These are phyloP conservation scores for Trypanosoma conorhini DNA, from an alignment of 208 protist genomes.

Conservation along the genomic window DNA sequence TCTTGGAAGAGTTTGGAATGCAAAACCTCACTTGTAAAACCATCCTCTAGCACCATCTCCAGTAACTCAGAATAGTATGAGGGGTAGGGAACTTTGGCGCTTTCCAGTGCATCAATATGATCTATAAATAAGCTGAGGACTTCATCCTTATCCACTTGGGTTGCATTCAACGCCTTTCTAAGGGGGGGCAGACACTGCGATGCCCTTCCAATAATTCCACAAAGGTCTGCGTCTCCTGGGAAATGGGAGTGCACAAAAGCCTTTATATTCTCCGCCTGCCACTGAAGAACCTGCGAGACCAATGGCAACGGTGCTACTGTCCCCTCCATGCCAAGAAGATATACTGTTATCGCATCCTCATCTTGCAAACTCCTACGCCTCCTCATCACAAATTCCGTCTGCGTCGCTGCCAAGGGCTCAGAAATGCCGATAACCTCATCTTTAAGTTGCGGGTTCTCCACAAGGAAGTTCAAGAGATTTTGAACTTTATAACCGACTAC, in stretches of 20 bases:
- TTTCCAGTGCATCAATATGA: slow-evolving; percentile 27
- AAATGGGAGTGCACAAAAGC: slow-evolving; percentile 46
- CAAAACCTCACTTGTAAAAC: slow-evolving; percentile 33
- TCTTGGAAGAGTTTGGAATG: slow-evolving; percentile 46
- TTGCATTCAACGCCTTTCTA: slow-evolving; percentile 15
- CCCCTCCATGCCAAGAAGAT: slow-evolving; percentile 79
- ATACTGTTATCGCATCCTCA: slow-evolving; percentile 27
- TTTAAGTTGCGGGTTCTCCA: not conserved
- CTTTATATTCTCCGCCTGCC: slow-evolving; percentile 31
- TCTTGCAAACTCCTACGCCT: not conserved
- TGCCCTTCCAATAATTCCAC: slow-evolving; percentile 20
- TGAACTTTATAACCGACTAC: not conserved
- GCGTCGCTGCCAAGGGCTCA: not conserved
- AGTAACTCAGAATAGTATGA: slow-evolving; percentile 58
- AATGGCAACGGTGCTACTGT: slow-evolving; percentile 87
- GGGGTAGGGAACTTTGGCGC: slow-evolving; percentile 20
- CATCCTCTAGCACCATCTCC: slow-evolving; percentile 58
- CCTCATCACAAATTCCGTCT: slow-evolving; percentile 1
- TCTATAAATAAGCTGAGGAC: slow-evolving; percentile 32
- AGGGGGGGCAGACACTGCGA: slow-evolving; percentile 6
- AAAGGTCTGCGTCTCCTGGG: slow-evolving; percentile 29
- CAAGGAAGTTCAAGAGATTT: not conserved
- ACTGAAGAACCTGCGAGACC: slow-evolving; percentile 61
- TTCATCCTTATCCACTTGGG: slow-evolving; percentile 7
- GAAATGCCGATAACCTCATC: not conserved